Evolutionary conservation across 257 asterid species (phyloP), one percentile per base, ranked within the genome.

Genomic region (Solanum habrochaites): DNA sequence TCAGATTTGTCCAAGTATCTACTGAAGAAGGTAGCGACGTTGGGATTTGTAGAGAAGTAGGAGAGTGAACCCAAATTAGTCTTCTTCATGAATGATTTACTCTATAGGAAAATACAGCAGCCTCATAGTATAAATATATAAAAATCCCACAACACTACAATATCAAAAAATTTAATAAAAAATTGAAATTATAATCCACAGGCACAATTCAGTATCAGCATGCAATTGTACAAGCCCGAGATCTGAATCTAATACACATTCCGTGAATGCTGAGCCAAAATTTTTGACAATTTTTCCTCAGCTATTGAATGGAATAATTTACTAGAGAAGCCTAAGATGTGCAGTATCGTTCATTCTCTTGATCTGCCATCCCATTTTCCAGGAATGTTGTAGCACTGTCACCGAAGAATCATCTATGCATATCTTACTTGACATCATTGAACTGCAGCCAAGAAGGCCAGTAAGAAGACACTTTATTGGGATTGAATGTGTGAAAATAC

Each of bases 301-400:
- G 67, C 52, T 42, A 7, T 81, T 20, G 43, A 42, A 86, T 52
- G 52, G 40, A 32, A 85, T 81, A 64, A 89, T 85, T 84, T n/a
- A 62, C 89, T 86, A 94, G n/a, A 97, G 94, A 84, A 97, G 98
- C 92, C 98, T 94, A 58, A 97, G 96, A 90, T 97, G 99, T 1
- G 99, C 93, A 27, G 98, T 96, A 88, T 97, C 99, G 42, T 97
- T 97, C 89, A 95, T 15, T 89, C 98, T 95, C 94, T 95, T 97
- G 74, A 97, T 93, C 82, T 96, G 98, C 99, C 99, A 97, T 29
- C 98, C 99, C 13, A 66, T 87, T 90, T 91, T 96, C 98, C 97
- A 92, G 2, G 98, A 96, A 90, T 95, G 99, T 87, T 94, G 99
- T 40, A 97, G 89, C 78, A 96, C 93, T 11, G 99, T 97, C 58